phyloP scores from a whole-genome alignment of 2,329 filamentous ascomycete species.

The Metarhizium sp. region DNA sequence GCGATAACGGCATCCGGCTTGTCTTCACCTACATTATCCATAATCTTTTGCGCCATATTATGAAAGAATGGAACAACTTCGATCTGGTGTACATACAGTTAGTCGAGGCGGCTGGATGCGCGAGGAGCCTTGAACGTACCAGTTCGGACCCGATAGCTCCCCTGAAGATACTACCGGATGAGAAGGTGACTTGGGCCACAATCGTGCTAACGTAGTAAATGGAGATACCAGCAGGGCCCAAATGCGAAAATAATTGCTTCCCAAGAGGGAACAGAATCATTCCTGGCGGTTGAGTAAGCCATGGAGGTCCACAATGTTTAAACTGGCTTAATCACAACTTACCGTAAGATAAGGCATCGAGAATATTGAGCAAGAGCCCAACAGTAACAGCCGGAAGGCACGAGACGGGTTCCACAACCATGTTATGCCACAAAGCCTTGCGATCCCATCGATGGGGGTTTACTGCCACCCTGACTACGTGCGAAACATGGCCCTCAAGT shows the following conservation, averaged over 20 bases:
- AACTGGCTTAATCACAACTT: slow-evolving; percentile 16
- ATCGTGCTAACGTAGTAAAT: slow-evolving; percentile 99
- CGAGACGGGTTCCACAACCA: slow-evolving; percentile 56
- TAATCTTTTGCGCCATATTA: slow-evolving; percentile 90
- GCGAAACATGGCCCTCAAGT: slow-evolving; percentile 20
- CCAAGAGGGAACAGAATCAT: slow-evolving; percentile 95
- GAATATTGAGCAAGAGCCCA: slow-evolving; percentile 79
- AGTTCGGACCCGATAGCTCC: slow-evolving; percentile 92
- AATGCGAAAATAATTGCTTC: slow-evolving; percentile 70
- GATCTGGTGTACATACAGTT: slow-evolving; percentile 44
- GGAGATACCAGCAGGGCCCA: slow-evolving; percentile 90
- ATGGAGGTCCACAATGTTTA: neutral
- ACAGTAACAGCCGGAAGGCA: slow-evolving; percentile 81
- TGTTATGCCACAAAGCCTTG: slow-evolving; percentile 52
- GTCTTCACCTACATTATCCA: slow-evolving; percentile 65
- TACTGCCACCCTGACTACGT: slow-evolving; percentile 26
- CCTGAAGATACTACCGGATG: slow-evolving; percentile 75
- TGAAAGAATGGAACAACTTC: slow-evolving; percentile 99
- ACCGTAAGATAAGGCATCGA: slow-evolving; percentile 93
- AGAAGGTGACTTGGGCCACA: slow-evolving; percentile 84
- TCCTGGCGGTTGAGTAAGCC: slow-evolving; percentile 31
- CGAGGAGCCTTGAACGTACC: slow-evolving; percentile 34
- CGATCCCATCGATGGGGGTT: slow-evolving; percentile 67
- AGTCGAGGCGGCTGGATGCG: neutral
- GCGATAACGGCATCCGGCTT: slow-evolving; percentile 81